Conservation (phyloP, 176 grass and related monocot genomes). For the Stipa capillata region DNA sequence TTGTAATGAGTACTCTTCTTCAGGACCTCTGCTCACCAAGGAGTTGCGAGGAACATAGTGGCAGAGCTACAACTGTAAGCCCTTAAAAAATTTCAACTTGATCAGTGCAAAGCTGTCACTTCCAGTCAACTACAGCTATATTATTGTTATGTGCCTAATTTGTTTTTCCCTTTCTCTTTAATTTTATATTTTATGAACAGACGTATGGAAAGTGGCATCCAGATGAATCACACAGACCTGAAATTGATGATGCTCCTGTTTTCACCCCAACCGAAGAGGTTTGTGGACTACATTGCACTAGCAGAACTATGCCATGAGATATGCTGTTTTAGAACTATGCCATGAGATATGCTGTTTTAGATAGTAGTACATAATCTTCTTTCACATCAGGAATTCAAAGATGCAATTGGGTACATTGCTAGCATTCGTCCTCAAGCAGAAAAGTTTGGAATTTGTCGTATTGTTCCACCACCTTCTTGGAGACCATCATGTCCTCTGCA, state of each 20-base stretch:
- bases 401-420: conserved; percentile 76
- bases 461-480: conserved; percentile 86
- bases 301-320: background rate
- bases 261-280: conserved; percentile 96
- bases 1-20: background rate
- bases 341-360: background rate
- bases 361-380: conserved; percentile 21
- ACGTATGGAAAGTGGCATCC: conserved; percentile 38
- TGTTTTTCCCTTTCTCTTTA: background rate
- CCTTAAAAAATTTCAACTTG: conserved; percentile 10
- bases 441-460: conserved; percentile 85
- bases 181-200: conserved; percentile 27
- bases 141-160: background rate
- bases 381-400: conserved; percentile 78
- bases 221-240: conserved; percentile 54
- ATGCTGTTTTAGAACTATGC: no score
- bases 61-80: conserved; percentile 16
- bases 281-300: conserved; percentile 2
- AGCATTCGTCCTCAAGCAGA: conserved; percentile 62
- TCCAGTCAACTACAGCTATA: background rate
- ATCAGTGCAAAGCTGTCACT: background rate
- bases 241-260: conserved; percentile 70
- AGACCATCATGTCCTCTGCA: conserved; percentile 57
- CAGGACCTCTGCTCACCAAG: conserved; percentile 22
- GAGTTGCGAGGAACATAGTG: background rate